Percentiles rank a stretch among this genome's conserved stretches.
phyloP scores from a whole-genome alignment of 345 rosid genomes.

The Pseudoturritis turrita region DNA sequence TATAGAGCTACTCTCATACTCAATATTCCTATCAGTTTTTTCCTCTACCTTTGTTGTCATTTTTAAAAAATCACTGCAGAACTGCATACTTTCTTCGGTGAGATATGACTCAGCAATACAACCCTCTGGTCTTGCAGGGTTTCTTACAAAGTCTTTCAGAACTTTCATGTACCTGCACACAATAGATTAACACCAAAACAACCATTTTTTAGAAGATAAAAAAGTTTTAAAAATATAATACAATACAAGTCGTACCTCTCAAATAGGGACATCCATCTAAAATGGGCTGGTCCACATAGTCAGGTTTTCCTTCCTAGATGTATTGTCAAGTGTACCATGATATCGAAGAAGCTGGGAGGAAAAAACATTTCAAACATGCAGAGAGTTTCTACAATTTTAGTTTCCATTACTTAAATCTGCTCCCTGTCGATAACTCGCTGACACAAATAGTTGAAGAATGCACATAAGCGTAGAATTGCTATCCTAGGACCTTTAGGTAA shows the following conservation, averaged over 20 bases:
- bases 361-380: no score
- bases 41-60: not conserved
- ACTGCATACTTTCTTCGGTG: not conserved
- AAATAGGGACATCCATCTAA: no score
- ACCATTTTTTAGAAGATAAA: no score
- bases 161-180: not conserved
- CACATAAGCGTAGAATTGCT: no score
- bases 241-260: not conserved
- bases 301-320: no score
- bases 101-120: not conserved
- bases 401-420: not conserved
- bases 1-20: not conserved
- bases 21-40: not conserved
- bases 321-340: no score
- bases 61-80: not conserved
- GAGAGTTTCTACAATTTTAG: not conserved
- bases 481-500: no score
- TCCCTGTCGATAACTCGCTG: no score
- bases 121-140: not conserved
- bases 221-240: no score
- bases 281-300: no score
- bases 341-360: no score
- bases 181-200: not conserved
- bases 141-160: not conserved
- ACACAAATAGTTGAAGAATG: no score